phyloP scores from a whole-genome alignment of 345 rosid genomes.

The Eucalyptus guilfoylei region DNA sequence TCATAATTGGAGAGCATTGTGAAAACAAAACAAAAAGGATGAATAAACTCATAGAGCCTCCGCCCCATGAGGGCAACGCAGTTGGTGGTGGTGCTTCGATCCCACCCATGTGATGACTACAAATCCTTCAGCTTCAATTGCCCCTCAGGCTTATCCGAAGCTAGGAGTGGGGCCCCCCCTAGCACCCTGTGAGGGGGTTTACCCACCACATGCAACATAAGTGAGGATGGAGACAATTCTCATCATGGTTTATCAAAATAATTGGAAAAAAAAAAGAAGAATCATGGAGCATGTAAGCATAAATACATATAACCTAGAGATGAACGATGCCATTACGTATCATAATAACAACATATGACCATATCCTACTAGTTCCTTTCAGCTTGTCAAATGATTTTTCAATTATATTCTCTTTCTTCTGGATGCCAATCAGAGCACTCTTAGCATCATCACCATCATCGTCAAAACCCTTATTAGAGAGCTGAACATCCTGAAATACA shows the following conservation, averaged over 20 bases:
- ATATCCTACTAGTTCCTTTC: constrained; percentile 77
- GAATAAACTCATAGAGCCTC: background rate
- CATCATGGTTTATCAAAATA: background rate
- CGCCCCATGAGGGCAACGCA: background rate
- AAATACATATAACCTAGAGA: background rate
- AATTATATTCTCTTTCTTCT: constrained; percentile 59
- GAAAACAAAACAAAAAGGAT: background rate
- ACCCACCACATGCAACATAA: background rate
- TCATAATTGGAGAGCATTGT: no score
- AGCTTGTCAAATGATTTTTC: constrained; percentile 72
- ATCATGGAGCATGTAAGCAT: background rate
- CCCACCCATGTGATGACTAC: background rate
- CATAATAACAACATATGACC: background rate
- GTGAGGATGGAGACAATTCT: background rate
- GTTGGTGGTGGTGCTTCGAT: background rate
- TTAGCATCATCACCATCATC: constrained; percentile 19
- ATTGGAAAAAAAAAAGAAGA: background rate
- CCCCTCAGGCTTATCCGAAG: background rate
- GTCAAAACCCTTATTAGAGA: constrained; percentile 8
- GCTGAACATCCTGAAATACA: constrained; percentile 33
- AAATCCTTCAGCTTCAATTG: background rate
- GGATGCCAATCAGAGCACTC: constrained; percentile 28
- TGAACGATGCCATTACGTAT: background rate
- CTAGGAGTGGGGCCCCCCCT: background rate
- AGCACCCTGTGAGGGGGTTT: background rate